Evolutionary conservation across 2,329 filamentous ascomycete species (phyloP).

Genomic region (Metarhizium guizhouense): DNA sequence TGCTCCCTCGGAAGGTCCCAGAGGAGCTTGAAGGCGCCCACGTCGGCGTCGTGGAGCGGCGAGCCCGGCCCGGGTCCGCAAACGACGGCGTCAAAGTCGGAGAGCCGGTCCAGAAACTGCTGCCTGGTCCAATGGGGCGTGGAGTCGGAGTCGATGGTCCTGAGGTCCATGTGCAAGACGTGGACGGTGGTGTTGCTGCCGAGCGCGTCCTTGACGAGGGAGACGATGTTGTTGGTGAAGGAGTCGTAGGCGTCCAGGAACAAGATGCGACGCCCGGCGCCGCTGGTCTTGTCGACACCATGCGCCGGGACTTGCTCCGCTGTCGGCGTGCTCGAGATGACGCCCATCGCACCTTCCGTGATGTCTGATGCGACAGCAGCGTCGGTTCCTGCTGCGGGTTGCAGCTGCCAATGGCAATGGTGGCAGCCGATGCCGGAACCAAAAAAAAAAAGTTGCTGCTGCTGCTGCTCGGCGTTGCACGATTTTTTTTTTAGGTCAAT

Average conservation of each 20-base stretch:
- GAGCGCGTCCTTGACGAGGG: constrained; percentile 64
- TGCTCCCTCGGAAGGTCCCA: constrained; percentile 57
- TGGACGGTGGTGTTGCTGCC: constrained; percentile 52
- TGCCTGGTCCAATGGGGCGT: constrained; percentile 36
- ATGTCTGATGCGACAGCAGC: neutral
- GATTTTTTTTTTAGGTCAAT: too few relatives aligned
- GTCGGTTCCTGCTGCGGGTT: neutral
- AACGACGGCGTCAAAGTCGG: constrained; percentile 72
- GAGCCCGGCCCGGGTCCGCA: constrained; percentile 86
- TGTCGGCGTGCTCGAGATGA: neutral
- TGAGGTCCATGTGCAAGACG: constrained; percentile 27
- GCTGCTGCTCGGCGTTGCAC: too few relatives aligned
- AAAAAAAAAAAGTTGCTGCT: too few relatives aligned
- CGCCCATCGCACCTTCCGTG: neutral
- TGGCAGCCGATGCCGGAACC: neutral
- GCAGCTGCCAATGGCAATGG: neutral
- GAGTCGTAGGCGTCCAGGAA: constrained; percentile 96
- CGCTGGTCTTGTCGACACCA: neutral
- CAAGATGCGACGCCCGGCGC: constrained; percentile 46
- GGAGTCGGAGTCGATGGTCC: constrained; percentile 58
- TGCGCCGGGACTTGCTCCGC: neutral
- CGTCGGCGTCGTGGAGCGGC: constrained; percentile 61
- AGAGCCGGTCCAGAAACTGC: constrained; percentile 28
- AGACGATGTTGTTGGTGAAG: constrained; percentile 90
- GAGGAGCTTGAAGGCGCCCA: constrained; percentile 70